Evolutionary conservation across 257 asterid species (phyloP), one percentile per base, ranked within the genome.

Genomic region (Nicotiana sylvestris): DNA sequence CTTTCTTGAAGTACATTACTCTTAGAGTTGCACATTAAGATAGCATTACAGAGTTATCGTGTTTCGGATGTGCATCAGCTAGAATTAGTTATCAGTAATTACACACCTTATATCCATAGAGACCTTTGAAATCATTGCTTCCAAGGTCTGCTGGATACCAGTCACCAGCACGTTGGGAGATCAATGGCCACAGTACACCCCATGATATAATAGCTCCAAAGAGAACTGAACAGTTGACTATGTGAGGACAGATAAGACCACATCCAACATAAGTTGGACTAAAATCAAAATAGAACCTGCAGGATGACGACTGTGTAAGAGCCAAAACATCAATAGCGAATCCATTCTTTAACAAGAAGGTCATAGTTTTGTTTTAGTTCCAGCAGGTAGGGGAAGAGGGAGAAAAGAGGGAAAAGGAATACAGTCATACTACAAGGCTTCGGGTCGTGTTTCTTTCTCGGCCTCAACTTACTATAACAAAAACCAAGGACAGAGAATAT

Each of bases 211-310:
- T 93, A 58, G 98, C 97, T 89, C 99, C 99, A 81, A 94, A 81
- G 78, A 93, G 99, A 85, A 93, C 97, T 1, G 98, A 95, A 79
- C 98, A 93, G 85, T 95, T 95, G 89, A 94, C 98, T 84, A 95
- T 85, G 86, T 95, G 99, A 82, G 99, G 97, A 87, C 99, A 94
- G 86, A 94, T 95, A 82, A 95, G 93, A 74, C 98, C 99, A 89
- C 98, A 95, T 57, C 98, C 99, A 87, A 95, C 89, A 85, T 93
- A 95, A 60, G 99, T 95, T 61, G 97, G 98, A 85, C 99, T 93
- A 72, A 95, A 95, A 90, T 95, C 99, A 87, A 95, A 95, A 87
- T 92, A 95, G 90, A 95, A 95, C 89, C 98, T 95, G 97, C 91
- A 88, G 16, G 85, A 84, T 79, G 82, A 56, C 77, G 67, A 84